Base-by-base conservation (phyloP, 805 yeast species). In the Maudiozyma bulderi region DNA sequence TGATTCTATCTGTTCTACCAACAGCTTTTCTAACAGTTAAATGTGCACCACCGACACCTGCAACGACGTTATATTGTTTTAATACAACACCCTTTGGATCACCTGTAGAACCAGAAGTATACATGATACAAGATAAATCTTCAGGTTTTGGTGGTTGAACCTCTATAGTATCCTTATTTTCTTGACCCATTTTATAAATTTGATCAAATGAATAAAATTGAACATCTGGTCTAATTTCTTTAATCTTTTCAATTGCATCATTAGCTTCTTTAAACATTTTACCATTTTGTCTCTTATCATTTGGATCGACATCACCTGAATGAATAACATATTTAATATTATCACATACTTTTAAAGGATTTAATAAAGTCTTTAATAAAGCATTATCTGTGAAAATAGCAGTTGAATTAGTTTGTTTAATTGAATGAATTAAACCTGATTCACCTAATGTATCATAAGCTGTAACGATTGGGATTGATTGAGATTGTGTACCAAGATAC, bases 371-470 rank as follows among this genome's bases (percentile, higher is more conserved):
- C 34, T 63, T 60, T 57, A 93, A 74, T 52, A 90, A 74, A 15
- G 77, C 73, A 61, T 85, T 89, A 65, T 93, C 98, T 43, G 95
- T 85, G 68, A 84, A 88, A 51, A 93, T 73, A 26, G 83, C 95
- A 47, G 68, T 73, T 30, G 95, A 80, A 45, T 75, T 86, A 4
- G 98, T 88, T 70, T 90, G 86, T 40, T 77, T 74, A 61, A 93
- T 74, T 3, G 97, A 89, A 68, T 85, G 95, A 50, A 83, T 84
- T 61, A 90, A 75, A 28, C 96, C 96, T 37, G 76, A 75, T 68
- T 88, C 95, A 50, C 97, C 97, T 56, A 90, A 74, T 41, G 96
- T 88, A 67, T 90, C 97, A 68, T 93, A 93, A 38, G 99, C 98
- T 13, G 99, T 93, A 40, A 89, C 98, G 50, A 85, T 76, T 28